phyloP scores from a whole-genome alignment of 2,329 filamentous ascomycete species.

The Neofusicoccum sp. region DNA sequence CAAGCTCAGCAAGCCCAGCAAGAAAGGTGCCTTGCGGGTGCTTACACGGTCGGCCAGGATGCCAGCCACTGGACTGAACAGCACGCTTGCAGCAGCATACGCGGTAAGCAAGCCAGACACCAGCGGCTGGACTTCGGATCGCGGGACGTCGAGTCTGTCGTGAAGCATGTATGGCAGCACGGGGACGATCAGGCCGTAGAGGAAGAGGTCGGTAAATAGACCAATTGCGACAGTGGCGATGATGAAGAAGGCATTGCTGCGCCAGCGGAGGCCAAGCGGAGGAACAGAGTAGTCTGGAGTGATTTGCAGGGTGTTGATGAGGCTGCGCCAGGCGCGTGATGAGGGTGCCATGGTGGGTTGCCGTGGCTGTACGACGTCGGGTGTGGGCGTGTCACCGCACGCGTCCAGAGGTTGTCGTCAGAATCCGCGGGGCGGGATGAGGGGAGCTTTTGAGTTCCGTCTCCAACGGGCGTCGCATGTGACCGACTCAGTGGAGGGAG shows the following conservation, averaged over 20 bases:
- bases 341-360: neutral
- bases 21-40: conserved; percentile 58
- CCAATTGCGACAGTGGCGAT: conserved; percentile 55
- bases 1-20: conserved; percentile 55
- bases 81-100: conserved; percentile 54
- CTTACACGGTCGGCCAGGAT: conserved; percentile 52
- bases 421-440: neutral
- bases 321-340: neutral
- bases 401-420: neutral
- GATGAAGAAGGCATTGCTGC: conserved; percentile 60
- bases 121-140: conserved; percentile 51
- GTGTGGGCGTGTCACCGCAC: neutral
- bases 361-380: neutral
- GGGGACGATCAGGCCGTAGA: conserved; percentile 60
- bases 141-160: conserved; percentile 49
- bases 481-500: too few species aligned
- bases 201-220: conserved; percentile 59
- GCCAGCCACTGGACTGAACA: conserved; percentile 54
- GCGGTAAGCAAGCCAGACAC: conserved; percentile 55
- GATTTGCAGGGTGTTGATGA: conserved; percentile 11
- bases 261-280: conserved; percentile 46
- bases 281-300: neutral
- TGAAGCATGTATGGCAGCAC: conserved; percentile 58
- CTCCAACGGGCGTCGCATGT: too few species aligned
- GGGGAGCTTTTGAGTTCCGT: too few species aligned